Evolutionary conservation across 2,329 filamentous ascomycete species (phyloP).

Genomic region (Hypoxylon rubiginosum): DNA sequence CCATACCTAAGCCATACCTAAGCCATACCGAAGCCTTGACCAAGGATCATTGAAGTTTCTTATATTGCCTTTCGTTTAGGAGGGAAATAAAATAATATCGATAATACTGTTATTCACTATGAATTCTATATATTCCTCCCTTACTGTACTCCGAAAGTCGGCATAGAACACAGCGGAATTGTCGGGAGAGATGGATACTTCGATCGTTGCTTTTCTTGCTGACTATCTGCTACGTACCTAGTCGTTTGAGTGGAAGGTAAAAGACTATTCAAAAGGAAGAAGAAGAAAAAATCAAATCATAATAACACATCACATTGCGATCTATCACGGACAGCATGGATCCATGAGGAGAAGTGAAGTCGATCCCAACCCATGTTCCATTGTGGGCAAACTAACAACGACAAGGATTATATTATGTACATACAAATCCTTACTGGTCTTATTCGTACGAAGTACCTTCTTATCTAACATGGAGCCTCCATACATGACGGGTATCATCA

Average conservation of each 20-base stretch:
- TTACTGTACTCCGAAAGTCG: slow-evolving; percentile 27
- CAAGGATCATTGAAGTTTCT: no score
- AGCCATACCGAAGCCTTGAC: no score
- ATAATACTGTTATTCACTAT: slow-evolving; percentile 9
- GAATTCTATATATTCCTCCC: slow-evolving; percentile 1
- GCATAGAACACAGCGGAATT: slow-evolving; percentile 10
- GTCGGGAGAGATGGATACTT: slow-evolving; percentile 21
- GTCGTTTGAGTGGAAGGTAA: background rate
- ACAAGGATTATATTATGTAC: slow-evolving; percentile 18
- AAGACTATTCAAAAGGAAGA: no score
- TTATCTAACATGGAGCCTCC: background rate
- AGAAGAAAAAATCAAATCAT: slow-evolving; percentile 20
- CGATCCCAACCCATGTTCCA: slow-evolving; percentile 25
- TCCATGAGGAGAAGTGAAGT: slow-evolving; percentile 6
- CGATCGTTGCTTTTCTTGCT: background rate
- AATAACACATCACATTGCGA: slow-evolving; percentile 28
- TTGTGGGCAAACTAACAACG: slow-evolving; percentile 13
- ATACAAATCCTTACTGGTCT: background rate
- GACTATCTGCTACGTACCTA: background rate
- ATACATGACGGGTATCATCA: no score
- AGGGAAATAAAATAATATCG: background rate
- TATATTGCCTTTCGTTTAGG: no score
- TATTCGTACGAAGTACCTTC: background rate
- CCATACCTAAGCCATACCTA: no score
- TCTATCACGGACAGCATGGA: slow-evolving; percentile 18